Conservation (phyloP, 768 basidiomycete species). For the Boletus patriciae region DNA sequence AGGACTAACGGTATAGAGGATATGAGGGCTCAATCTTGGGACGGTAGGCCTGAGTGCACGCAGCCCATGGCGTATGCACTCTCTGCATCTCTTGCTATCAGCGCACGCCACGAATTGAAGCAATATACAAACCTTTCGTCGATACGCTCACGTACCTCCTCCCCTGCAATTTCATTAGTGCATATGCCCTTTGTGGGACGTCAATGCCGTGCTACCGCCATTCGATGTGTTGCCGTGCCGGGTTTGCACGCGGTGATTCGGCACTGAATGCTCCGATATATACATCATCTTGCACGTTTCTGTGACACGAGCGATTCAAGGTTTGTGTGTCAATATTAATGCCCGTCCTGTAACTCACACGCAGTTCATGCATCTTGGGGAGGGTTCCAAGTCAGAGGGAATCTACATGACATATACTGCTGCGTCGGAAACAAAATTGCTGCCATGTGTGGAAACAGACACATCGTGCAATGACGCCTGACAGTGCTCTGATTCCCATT, state of each 20-base stretch:
- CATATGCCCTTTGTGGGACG: background rate
- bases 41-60: background rate
- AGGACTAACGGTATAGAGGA: background rate
- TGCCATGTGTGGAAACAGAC: background rate
- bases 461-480: background rate
- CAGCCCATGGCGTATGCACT: background rate
- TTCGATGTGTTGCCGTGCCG: background rate
- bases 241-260: background rate
- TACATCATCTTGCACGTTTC: conserved; percentile 4
- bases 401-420: background rate
- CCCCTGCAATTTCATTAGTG: background rate
- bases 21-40: background rate
- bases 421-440: background rate
- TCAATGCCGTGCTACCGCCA: background rate
- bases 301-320: background rate
- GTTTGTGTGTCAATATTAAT: background rate
- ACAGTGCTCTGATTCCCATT: background rate
- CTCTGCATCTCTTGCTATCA: background rate
- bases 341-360: background rate
- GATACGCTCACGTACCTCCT: background rate
- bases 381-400: background rate
- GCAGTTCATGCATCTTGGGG: background rate
- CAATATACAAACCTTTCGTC: background rate
- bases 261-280: background rate
- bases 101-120: background rate